These are phyloP conservation scores for Phialophora macrospora DNA, from an alignment of 2,329 filamentous ascomycete genomes.

Conservation along the genomic window DNA sequence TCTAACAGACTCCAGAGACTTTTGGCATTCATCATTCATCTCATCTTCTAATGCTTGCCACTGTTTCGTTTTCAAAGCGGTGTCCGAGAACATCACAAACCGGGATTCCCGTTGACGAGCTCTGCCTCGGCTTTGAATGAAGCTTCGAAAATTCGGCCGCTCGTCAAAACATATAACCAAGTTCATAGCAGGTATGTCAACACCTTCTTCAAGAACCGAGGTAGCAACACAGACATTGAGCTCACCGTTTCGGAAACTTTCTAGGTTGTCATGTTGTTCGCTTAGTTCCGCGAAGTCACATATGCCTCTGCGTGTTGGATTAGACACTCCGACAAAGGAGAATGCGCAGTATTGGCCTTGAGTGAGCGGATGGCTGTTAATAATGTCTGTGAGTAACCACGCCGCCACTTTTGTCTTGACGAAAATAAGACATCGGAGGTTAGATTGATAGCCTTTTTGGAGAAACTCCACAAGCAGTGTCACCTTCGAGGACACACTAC, in stretches of 20 bases:
- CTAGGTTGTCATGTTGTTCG: slow-evolving; percentile 50
- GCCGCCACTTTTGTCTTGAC: slow-evolving; percentile 67
- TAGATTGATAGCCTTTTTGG: slow-evolving; percentile 49
- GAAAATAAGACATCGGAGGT: slow-evolving; percentile 68
- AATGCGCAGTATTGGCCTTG: slow-evolving; percentile 46
- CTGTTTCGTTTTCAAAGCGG: slow-evolving; percentile 46
- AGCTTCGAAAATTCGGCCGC: slow-evolving; percentile 66
- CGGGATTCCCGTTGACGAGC: slow-evolving; percentile 63
- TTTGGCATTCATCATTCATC: slow-evolving; percentile 73
- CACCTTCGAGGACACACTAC: slow-evolving; percentile 56
- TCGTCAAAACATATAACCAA: slow-evolving; percentile 68
- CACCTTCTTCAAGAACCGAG: slow-evolving; percentile 62
- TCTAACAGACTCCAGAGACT: slow-evolving; percentile 45
- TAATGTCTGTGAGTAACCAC: slow-evolving; percentile 62
- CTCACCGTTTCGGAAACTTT: slow-evolving; percentile 58
- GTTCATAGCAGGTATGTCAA: slow-evolving; percentile 67
- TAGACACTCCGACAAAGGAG: slow-evolving; percentile 60
- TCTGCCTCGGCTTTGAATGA: slow-evolving; percentile 68
- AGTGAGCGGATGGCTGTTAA: slow-evolving; percentile 58
- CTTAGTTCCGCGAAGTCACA: slow-evolving; percentile 56
- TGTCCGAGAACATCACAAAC: slow-evolving; percentile 57
- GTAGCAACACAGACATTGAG: slow-evolving; percentile 65
- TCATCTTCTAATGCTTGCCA: slow-evolving; percentile 72
- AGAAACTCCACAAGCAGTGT: slow-evolving; percentile 61
- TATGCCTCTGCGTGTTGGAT: slow-evolving; percentile 48